phyloP scores from a whole-genome alignment of 768 basidiomycete species.

The Termitomyces sp. region DNA sequence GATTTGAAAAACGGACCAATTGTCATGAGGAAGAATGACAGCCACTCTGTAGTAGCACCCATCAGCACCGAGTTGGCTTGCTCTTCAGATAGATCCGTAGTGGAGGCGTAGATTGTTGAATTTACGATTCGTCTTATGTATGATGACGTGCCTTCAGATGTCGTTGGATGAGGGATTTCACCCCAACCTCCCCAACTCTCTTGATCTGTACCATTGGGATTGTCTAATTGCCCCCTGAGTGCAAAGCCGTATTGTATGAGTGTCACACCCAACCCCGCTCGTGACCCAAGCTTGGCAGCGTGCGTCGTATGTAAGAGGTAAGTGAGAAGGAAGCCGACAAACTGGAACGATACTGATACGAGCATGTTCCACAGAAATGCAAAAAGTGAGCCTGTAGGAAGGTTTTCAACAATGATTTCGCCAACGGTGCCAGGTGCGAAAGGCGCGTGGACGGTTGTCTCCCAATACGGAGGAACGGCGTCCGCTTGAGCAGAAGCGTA shows the following conservation, averaged over 20 bases:
- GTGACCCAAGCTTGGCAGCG: conserved; percentile 87
- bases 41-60: conserved; percentile 86
- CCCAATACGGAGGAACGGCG: conserved; percentile 97
- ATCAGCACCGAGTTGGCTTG: conserved; percentile 35
- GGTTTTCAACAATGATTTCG: conserved; percentile 85
- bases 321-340: conserved; percentile 88
- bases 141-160: conserved; percentile 39
- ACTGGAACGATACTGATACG: conserved; percentile 95
- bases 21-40: conserved; percentile 94
- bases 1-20: conserved; percentile 41
- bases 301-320: conserved; percentile 93
- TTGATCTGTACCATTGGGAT: conserved; percentile 25
- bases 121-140: conserved; percentile 26
- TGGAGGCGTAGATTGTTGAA: conserved; percentile 5
- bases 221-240: conserved; percentile 50
- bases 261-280: conserved; percentile 93
- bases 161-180: conserved; percentile 28
- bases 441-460: conserved; percentile 93
- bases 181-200: conserved; percentile 29
- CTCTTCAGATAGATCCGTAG: conserved; percentile 23
- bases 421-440: conserved; percentile 56
- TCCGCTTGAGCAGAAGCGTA: conserved; percentile 91
- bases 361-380: conserved; percentile 90
- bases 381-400: conserved; percentile 79
- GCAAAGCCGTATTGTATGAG: conserved; percentile 94